phyloP scores from a whole-genome alignment of 2,329 filamentous ascomycete species.

The Penicillium sumatraense region DNA sequence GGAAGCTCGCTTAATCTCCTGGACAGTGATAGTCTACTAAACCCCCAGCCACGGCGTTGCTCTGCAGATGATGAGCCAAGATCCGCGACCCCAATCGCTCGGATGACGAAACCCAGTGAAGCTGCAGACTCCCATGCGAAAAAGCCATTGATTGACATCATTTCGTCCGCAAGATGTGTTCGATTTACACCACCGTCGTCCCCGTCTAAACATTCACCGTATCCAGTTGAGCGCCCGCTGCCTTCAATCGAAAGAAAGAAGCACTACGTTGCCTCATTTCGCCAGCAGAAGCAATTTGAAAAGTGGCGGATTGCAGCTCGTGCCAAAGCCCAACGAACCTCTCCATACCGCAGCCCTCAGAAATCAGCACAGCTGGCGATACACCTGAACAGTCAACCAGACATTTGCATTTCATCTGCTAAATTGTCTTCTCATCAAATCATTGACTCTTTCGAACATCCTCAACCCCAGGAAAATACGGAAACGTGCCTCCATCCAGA shows the following conservation, averaged over 20 bases:
- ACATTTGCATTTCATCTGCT: conserved; percentile 7
- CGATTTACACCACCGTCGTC: conserved; percentile 15
- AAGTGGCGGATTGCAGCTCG: conserved; percentile 20
- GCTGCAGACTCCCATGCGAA: not conserved
- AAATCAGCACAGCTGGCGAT: not conserved
- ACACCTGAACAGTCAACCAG: not conserved
- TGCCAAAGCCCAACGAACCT: conserved; percentile 6
- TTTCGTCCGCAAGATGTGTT: conserved; percentile 11
- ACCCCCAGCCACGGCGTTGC: conserved; percentile 7
- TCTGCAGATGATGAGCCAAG: conserved; percentile 10
- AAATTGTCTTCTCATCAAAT: conserved; percentile 2
- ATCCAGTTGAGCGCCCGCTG: conserved; percentile 1
- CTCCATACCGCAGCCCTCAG: conserved; percentile 13
- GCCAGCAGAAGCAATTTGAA: conserved; percentile 19
- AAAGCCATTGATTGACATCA: not conserved
- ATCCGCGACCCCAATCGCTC: conserved; percentile 2
- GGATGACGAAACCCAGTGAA: not conserved
- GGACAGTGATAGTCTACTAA: conserved; percentile 2
- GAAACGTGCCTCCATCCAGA: not conserved
- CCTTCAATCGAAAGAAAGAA: conserved; percentile 20
- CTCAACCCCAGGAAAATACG: not conserved
- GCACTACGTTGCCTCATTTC: conserved; percentile 17
- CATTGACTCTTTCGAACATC: not conserved
- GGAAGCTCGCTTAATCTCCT: conserved; percentile 2
- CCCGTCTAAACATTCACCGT: not conserved